Evolutionary conservation across 805 yeast species (phyloP).

Genomic region (Brettanomyces sp.): DNA sequence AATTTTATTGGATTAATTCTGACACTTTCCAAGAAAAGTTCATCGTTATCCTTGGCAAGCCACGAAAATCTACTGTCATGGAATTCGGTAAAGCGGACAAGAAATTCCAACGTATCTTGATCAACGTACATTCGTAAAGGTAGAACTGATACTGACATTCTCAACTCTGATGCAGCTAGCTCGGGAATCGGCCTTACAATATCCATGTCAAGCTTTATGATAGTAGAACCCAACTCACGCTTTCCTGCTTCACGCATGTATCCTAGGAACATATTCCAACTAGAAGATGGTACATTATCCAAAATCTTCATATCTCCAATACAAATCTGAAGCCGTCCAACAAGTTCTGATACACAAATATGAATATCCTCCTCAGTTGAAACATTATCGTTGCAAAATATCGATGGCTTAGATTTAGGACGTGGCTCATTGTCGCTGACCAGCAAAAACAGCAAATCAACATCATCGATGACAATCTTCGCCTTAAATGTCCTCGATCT

Average conservation of each 20-base stretch:
- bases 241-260: conserved; percentile 62
- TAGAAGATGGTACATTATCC: conserved; percentile 78
- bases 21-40: conserved; percentile 59
- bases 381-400: conserved; percentile 19
- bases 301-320: conserved; percentile 49
- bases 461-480: conserved; percentile 42
- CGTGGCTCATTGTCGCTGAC: conserved; percentile 33
- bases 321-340: conserved; percentile 40
- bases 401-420: conserved; percentile 12
- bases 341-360: conserved; percentile 27
- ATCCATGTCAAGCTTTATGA: conserved; percentile 44
- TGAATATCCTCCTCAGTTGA: conserved; percentile 14
- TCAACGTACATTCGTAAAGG: conserved; percentile 84
- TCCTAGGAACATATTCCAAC: conserved; percentile 81
- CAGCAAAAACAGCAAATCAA: conserved; percentile 38
- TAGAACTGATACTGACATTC: conserved; percentile 42
- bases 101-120: conserved; percentile 85
- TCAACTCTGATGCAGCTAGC: conserved; percentile 61
- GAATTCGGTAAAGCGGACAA: conserved; percentile 73
- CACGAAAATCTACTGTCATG: conserved; percentile 59
- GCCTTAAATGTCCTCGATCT: conserved; percentile 59
- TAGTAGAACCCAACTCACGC: conserved; percentile 57
- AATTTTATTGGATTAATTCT: conserved; percentile 50
- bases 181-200: conserved; percentile 56
- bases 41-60: conserved; percentile 35